phyloP scores from a whole-genome alignment of 2,329 filamentous ascomycete species.

The Neopestalotiopsis rosae region DNA sequence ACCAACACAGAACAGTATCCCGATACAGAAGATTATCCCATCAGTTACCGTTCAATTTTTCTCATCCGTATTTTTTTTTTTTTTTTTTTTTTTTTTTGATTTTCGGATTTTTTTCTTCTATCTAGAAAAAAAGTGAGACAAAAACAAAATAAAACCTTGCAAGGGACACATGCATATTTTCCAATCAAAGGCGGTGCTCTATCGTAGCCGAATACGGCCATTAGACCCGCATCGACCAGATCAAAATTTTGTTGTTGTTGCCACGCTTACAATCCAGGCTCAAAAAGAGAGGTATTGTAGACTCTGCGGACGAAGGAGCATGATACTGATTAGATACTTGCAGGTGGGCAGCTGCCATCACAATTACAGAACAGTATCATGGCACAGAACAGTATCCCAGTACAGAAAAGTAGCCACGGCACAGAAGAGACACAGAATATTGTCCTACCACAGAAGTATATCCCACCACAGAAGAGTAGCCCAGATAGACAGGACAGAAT shows the following conservation, averaged over 20 bases:
- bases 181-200: neutral
- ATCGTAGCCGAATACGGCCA: slow-evolving; percentile 2
- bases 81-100: too few species aligned
- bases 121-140: too few species aligned
- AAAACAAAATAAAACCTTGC: neutral
- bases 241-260: neutral
- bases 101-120: too few species aligned
- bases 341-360: neutral
- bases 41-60: too few species aligned
- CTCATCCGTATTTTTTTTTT: too few species aligned
- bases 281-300: slow-evolving; percentile 1
- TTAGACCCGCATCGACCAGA: slow-evolving; percentile 1
- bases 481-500: too few species aligned
- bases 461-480: too few species aligned
- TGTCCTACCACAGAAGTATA: neutral
- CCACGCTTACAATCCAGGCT: slow-evolving; percentile 1
- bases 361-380: neutral
- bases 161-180: slow-evolving; percentile 1
- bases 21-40: neutral
- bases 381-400: neutral
- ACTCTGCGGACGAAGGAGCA: slow-evolving; percentile 5
- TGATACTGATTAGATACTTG: neutral
- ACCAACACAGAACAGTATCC: too few species aligned
- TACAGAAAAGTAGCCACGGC: too few species aligned
- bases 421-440: too few species aligned